These are phyloP conservation scores for Podila minutissima DNA, from an alignment of 192 early-diverging fungal species.

Conservation along the genomic window DNA sequence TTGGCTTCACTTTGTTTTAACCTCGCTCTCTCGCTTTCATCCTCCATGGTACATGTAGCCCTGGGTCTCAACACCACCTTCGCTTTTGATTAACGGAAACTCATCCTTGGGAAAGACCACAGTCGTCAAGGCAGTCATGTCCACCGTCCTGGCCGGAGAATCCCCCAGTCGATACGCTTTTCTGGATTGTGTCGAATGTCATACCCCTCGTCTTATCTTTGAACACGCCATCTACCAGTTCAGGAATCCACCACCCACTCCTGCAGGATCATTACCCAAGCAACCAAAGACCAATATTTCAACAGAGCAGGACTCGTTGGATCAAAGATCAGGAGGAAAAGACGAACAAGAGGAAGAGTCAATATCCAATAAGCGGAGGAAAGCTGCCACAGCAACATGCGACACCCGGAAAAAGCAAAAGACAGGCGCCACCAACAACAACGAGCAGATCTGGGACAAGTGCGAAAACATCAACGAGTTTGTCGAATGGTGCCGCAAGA, in stretches of 20 bases:
- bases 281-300: too few relatives aligned
- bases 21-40: neutral
- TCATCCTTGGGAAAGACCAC: slow-evolving; percentile 62
- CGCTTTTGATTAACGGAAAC: slow-evolving; percentile 59
- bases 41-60: slow-evolving; percentile 8
- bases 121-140: slow-evolving; percentile 36
- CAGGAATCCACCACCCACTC: slow-evolving; percentile 56
- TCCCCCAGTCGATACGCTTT: slow-evolving; percentile 57
- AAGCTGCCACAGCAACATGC: neutral
- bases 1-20: neutral
- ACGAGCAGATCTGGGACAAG: slow-evolving; percentile 36
- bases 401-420: slow-evolving; percentile 10
- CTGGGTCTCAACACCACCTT: slow-evolving; percentile 47
- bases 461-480: slow-evolving; percentile 82
- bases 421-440: neutral
- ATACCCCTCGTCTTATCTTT: slow-evolving; percentile 79
- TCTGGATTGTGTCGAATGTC: slow-evolving; percentile 82
- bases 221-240: slow-evolving; percentile 80
- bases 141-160: slow-evolving; percentile 15
- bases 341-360: neutral
- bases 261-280: neutral
- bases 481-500: slow-evolving; percentile 55
- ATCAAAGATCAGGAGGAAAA: neutral
- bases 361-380: neutral
- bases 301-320: too few relatives aligned